These are phyloP conservation scores for Aspergillus ruber DNA, from an alignment of 2,329 filamentous ascomycete genomes.

Conservation along the genomic window DNA sequence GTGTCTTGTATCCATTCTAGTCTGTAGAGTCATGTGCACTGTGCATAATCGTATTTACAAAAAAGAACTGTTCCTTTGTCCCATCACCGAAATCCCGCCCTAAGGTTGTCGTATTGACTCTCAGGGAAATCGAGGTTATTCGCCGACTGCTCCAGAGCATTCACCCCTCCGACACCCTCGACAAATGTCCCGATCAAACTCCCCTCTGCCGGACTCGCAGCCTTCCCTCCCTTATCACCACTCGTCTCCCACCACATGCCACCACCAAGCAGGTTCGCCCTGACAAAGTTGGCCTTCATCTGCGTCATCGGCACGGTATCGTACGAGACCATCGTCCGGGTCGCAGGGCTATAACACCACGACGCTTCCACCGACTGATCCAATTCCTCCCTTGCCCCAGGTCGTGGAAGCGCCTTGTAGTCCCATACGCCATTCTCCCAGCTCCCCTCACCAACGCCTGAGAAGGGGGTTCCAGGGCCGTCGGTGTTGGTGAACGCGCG, in stretches of 20 bases:
- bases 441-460: constrained; percentile 63
- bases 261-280: constrained; percentile 63
- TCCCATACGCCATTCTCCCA: constrained; percentile 87
- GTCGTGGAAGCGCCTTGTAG: constrained; percentile 73
- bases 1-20: neutral
- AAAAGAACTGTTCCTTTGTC: too few relatives aligned
- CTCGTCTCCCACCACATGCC: constrained; percentile 96
- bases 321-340: constrained; percentile 68
- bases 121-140: constrained; percentile 35
- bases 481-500: constrained; percentile 76
- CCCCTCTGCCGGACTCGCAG: constrained; percentile 30
- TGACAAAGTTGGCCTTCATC: constrained; percentile 66
- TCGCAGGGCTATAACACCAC: constrained; percentile 65
- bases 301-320: constrained; percentile 55
- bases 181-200: constrained; percentile 61
- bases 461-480: constrained; percentile 65
- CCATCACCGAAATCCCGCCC: constrained; percentile 18
- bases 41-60: too few relatives aligned
- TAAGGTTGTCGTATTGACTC: constrained; percentile 36
- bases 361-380: constrained; percentile 63
- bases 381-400: constrained; percentile 57
- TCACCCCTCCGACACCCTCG: constrained; percentile 27
- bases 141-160: constrained; percentile 26
- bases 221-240: constrained; percentile 59
- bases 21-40: too few relatives aligned